A percentile compares a stretch with the other conserved stretches of the same genome.
These are phyloP conservation scores for Aspergillus ellipticus DNA, from an alignment of 495 filamentous ascomycete species.

Conservation along the genomic window DNA sequence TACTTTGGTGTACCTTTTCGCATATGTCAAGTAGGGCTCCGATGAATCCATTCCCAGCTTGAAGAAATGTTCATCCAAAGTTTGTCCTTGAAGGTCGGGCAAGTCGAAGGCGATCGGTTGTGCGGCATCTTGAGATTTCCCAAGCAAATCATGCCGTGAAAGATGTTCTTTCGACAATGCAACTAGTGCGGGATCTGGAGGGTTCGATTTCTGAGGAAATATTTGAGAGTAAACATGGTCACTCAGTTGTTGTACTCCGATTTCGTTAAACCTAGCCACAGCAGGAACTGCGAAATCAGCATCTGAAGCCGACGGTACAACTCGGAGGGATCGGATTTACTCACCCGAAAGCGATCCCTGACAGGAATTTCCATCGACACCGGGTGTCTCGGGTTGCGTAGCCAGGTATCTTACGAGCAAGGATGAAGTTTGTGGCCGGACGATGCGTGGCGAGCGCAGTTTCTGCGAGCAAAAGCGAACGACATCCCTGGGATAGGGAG, in stretches of 20 bases:
- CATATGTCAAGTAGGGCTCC: slow-evolving; percentile 76
- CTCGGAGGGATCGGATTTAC: neutral
- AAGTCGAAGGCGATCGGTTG: slow-evolving; percentile 82
- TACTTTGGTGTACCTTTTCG: slow-evolving; percentile 65
- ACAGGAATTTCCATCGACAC: slow-evolving; percentile 13
- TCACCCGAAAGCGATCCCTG: slow-evolving; percentile 37
- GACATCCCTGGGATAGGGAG: slow-evolving; percentile 36
- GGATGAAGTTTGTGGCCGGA: slow-evolving; percentile 18
- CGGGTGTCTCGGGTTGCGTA: slow-evolving; percentile 27
- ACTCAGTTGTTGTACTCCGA: slow-evolving; percentile 92
- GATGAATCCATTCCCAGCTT: slow-evolving; percentile 83
- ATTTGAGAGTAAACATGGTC: slow-evolving; percentile 76
- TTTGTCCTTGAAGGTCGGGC: slow-evolving; percentile 70
- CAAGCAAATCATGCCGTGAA: slow-evolving; percentile 79
- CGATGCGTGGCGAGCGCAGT: slow-evolving; percentile 21
- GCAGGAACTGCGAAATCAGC: slow-evolving; percentile 49
- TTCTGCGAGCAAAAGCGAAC: slow-evolving; percentile 26
- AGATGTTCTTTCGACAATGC: slow-evolving; percentile 79
- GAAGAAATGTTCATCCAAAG: slow-evolving; percentile 93
- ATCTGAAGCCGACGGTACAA: slow-evolving; percentile 4
- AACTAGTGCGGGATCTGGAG: slow-evolving; percentile 66
- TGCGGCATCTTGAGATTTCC: slow-evolving; percentile 75
- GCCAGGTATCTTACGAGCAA: slow-evolving; percentile 20
- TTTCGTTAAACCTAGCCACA: slow-evolving; percentile 74
- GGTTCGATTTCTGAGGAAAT: slow-evolving; percentile 58